A percentile compares a stretch with the other conserved stretches of the same genome.
Evolutionary conservation across 192 early-diverging fungal genomes (phyloP).

Genomic region (Umbelopsis sp.): DNA sequence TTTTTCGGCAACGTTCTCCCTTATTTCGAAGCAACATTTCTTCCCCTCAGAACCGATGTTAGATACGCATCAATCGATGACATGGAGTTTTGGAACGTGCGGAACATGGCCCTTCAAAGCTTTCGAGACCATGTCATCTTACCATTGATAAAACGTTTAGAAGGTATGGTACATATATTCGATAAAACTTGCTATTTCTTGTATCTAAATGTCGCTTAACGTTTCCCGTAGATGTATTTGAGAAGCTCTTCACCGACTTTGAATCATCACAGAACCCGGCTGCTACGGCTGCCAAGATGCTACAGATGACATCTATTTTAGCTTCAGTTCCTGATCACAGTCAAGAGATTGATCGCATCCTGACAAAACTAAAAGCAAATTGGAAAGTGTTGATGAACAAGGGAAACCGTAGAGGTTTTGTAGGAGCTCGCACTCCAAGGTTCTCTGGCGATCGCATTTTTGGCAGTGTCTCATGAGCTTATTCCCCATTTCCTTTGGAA

Average conservation of each 20-base stretch:
- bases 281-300: conserved; percentile 66
- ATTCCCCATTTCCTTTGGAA: background rate
- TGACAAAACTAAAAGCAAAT: conserved; percentile 53
- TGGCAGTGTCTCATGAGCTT: background rate
- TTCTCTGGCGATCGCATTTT: conserved; percentile 15
- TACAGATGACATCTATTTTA: conserved; percentile 74
- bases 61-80: conserved; percentile 37
- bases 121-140: conserved; percentile 72
- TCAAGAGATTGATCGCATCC: conserved; percentile 52
- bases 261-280: conserved; percentile 64
- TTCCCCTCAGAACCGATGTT: conserved; percentile 65
- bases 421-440: conserved; percentile 41
- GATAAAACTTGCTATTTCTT: background rate
- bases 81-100: conserved; percentile 57
- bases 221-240: conserved; percentile 57
- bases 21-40: conserved; percentile 85
- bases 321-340: conserved; percentile 56
- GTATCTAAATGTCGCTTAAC: background rate
- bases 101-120: conserved; percentile 61
- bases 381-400: conserved; percentile 60
- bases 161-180: conserved; percentile 46
- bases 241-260: conserved; percentile 64
- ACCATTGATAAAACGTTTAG: conserved; percentile 60
- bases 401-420: conserved; percentile 58
- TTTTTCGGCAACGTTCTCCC: conserved; percentile 83